Percentiles rank a stretch among this genome's conserved stretches.
These are phyloP conservation scores for Sabuloglossum arenarium DNA, from an alignment of 495 filamentous ascomycete species.

Conservation along the genomic window DNA sequence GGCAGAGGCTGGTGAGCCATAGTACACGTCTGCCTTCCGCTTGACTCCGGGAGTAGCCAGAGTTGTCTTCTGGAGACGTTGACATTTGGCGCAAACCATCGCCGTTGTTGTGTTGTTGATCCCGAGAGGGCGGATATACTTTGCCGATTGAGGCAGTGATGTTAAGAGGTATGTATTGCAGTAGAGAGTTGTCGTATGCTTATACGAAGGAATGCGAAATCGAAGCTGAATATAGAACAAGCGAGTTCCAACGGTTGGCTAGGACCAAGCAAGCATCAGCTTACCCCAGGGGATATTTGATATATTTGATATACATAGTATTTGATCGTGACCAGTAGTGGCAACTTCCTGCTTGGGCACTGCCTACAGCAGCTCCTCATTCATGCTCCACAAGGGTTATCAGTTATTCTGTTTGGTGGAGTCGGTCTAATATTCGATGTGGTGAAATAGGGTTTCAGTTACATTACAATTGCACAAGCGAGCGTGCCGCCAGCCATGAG, in stretches of 20 bases:
- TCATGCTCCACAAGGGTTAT: neutral
- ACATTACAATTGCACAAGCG: neutral
- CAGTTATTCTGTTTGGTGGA: too few relatives aligned
- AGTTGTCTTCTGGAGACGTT: slow-evolving; percentile 37
- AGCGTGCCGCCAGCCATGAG: neutral
- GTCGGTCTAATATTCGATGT: too few relatives aligned
- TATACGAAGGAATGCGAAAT: neutral
- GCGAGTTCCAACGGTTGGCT: too few relatives aligned
- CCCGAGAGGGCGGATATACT: neutral
- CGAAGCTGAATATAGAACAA: neutral
- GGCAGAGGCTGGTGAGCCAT: slow-evolving; percentile 31
- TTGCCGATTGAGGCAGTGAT: neutral
- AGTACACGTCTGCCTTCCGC: slow-evolving; percentile 51
- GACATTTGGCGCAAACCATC: slow-evolving; percentile 54
- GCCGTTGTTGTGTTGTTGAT: slow-evolving; percentile 5
- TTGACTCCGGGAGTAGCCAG: slow-evolving; percentile 51
- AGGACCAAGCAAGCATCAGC: too few relatives aligned
- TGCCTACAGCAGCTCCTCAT: neutral
- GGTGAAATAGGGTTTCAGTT: neutral
- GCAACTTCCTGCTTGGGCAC: too few relatives aligned
- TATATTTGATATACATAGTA: too few relatives aligned
- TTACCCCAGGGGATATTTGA: too few relatives aligned
- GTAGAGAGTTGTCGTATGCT: too few relatives aligned
- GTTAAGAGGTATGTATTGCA: too few relatives aligned
- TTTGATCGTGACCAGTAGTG: too few relatives aligned